Conservation (phyloP, 2,329 filamentous ascomycete species). For the Fusarium temperatum region DNA sequence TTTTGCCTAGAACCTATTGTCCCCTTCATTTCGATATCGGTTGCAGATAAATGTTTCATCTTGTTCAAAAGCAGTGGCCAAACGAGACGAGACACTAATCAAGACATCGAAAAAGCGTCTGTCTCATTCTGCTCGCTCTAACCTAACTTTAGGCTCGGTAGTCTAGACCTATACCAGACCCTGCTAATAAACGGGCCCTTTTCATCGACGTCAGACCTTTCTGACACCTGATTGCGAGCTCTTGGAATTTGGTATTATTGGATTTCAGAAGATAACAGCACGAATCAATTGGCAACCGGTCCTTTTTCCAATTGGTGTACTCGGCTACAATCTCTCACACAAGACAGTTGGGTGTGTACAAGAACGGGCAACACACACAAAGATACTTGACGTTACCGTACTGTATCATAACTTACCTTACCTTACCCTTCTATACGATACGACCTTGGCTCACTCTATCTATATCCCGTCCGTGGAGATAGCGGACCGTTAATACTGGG, state of each 20-base stretch:
- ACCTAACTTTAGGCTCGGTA: conserved; percentile 3
- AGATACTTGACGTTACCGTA: not conserved
- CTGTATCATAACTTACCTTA: not conserved
- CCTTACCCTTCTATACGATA: conserved; percentile 1
- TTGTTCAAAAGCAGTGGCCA: not conserved
- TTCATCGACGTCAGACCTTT: conserved; percentile 20
- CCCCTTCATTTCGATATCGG: not conserved
- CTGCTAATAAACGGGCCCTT: conserved; percentile 11
- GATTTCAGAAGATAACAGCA: not conserved
- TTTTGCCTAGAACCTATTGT: not conserved
- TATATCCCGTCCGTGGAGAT: conserved; percentile 13
- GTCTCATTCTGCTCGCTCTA: not conserved
- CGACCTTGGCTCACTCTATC: conserved; percentile 15
- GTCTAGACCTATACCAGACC: not conserved
- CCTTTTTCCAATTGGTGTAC: not conserved
- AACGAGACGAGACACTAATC: conserved; percentile 8
- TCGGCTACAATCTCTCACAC: not conserved
- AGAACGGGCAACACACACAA: conserved; percentile 10
- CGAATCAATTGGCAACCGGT: conserved; percentile 16
- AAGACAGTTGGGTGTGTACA: conserved; percentile 13
- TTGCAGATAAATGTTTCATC: not conserved
- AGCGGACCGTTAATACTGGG: conserved; percentile 29
- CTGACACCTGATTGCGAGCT: conserved; percentile 3
- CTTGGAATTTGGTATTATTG: not conserved
- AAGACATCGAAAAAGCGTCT: conserved; percentile 8